Evolutionary conservation across 1,284 basidiomycete species (phyloP).

Genomic region (Takashimella tepidaria): DNA sequence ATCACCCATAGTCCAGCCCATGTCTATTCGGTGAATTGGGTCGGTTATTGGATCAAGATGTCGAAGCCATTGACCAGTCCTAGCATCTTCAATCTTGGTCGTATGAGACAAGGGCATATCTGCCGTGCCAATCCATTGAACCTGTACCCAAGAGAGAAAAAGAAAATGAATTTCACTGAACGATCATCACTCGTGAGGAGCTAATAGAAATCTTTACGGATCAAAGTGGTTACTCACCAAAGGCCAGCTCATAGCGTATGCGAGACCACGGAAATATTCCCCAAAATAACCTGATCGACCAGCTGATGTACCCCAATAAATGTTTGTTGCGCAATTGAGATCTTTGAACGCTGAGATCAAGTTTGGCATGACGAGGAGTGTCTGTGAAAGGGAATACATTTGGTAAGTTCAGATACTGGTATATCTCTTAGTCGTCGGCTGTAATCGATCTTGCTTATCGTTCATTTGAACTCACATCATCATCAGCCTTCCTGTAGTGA

Average conservation of each 20-base stretch:
- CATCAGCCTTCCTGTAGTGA: constrained; percentile 44
- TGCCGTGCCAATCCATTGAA: constrained; percentile 46
- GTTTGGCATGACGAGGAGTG: constrained; percentile 48
- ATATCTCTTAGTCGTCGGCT: too few species aligned
- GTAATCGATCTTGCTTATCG: too few species aligned
- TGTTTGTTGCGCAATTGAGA: constrained; percentile 45
- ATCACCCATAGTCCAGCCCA: constrained; percentile 49
- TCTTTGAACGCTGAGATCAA: constrained; percentile 42
- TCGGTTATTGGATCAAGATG: constrained; percentile 43
- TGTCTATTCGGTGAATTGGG: constrained; percentile 43
- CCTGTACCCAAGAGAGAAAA: too few species aligned
- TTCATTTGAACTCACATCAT: constrained; percentile 47
- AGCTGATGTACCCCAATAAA: constrained; percentile 49
- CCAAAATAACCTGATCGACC: constrained; percentile 43
- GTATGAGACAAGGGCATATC: constrained; percentile 44
- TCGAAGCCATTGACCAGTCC: constrained; percentile 48
- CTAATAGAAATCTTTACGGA: too few species aligned
- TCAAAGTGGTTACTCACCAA: constrained; percentile 33
- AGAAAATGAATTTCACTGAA: too few species aligned
- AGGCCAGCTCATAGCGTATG: constrained; percentile 49
- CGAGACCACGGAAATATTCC: constrained; percentile 48
- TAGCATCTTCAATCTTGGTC: constrained; percentile 47
- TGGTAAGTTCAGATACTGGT: too few species aligned
- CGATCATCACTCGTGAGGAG: too few species aligned
- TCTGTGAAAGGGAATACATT: too few species aligned